Conservation (phyloP, 768 basidiomycete species). For the Serendipita vermifera region DNA sequence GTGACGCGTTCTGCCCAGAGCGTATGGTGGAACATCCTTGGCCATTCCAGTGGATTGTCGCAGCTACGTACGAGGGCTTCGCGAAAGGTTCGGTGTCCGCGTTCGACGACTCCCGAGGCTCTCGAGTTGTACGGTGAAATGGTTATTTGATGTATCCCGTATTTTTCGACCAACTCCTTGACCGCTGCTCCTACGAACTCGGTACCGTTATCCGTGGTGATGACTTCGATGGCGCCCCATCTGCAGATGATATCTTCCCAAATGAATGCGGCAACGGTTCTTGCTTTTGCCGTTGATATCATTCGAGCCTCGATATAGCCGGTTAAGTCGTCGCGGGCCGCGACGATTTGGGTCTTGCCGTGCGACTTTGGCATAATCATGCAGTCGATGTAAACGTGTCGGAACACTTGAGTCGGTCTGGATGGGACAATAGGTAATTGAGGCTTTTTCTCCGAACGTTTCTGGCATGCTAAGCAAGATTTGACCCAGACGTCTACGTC, state of each 20-base stretch:
- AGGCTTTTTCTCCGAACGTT: conserved; percentile 17
- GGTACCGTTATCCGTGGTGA: conserved; percentile 33
- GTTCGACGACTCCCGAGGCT: conserved; percentile 29
- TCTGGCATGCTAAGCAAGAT: conserved; percentile 31
- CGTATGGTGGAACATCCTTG: conserved; percentile 17
- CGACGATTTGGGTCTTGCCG: conserved; percentile 27
- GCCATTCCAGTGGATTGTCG: conserved; percentile 24
- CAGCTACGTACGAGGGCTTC: conserved; percentile 24
- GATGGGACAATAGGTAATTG: conserved; percentile 17
- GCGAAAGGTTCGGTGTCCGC: conserved; percentile 23
- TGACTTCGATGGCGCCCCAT: conserved; percentile 28
- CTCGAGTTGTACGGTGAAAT: conserved; percentile 27
- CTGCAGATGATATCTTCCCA: conserved; percentile 28
- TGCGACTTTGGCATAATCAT: conserved; percentile 29
- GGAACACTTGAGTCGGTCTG: conserved; percentile 21
- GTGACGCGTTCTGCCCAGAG: conserved; percentile 22
- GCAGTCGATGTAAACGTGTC: conserved; percentile 28
- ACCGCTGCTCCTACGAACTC: conserved; percentile 19
- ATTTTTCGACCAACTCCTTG: conserved; percentile 17
- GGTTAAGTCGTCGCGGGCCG: conserved; percentile 26
- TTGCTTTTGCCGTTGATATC: conserved; percentile 22
- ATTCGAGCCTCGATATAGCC: conserved; percentile 24
- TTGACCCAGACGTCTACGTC: conserved; percentile 17
- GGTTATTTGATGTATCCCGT: conserved; percentile 21
- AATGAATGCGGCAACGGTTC: conserved; percentile 23